Conservation (phyloP, 2,329 filamentous ascomycete species). For the Cryphonectria parasitica region DNA sequence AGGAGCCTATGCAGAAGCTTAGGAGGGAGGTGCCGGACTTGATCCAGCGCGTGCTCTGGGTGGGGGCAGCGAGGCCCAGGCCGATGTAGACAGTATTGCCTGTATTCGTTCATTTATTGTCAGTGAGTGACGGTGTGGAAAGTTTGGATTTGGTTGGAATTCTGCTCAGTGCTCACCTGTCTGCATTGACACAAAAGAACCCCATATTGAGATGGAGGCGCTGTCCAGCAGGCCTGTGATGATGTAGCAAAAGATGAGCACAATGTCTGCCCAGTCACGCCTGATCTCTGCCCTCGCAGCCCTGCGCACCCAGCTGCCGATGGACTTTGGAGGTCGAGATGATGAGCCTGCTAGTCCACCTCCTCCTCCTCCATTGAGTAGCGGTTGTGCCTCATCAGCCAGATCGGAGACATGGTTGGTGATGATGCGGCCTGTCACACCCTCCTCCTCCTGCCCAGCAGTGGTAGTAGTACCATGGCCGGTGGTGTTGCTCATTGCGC, state of each 20-base stretch:
- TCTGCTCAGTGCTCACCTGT: conserved; percentile 55
- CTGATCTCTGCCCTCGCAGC: conserved; percentile 53
- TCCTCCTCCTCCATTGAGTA: conserved; percentile 35
- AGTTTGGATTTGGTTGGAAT: no score
- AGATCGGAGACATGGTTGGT: conserved; percentile 21
- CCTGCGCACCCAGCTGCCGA: conserved; percentile 37
- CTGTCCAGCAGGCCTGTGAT: conserved; percentile 80
- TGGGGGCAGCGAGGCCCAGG: conserved; percentile 67
- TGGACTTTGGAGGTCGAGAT: conserved; percentile 30
- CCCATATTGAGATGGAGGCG: conserved; percentile 76
- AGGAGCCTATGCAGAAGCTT: conserved; percentile 73
- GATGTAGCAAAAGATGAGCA: conserved; percentile 73
- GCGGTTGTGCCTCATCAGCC: conserved; percentile 40
- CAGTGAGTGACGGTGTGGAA: background rate
- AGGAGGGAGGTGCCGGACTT: conserved; percentile 72
- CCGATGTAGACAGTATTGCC: conserved; percentile 81
- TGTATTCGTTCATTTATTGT: conserved; percentile 32
- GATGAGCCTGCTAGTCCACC: conserved; percentile 3
- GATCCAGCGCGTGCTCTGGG: conserved; percentile 63
- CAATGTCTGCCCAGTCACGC: conserved; percentile 67
- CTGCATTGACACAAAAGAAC: conserved; percentile 83
- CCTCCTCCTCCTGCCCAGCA: conserved; percentile 19
- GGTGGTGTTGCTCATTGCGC: conserved; percentile 18
- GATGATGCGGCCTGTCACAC: conserved; percentile 9
- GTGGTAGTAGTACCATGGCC: conserved; percentile 22